Conservation (phyloP, 805 yeast genomes). For the Pichia rugopelliculosa region DNA sequence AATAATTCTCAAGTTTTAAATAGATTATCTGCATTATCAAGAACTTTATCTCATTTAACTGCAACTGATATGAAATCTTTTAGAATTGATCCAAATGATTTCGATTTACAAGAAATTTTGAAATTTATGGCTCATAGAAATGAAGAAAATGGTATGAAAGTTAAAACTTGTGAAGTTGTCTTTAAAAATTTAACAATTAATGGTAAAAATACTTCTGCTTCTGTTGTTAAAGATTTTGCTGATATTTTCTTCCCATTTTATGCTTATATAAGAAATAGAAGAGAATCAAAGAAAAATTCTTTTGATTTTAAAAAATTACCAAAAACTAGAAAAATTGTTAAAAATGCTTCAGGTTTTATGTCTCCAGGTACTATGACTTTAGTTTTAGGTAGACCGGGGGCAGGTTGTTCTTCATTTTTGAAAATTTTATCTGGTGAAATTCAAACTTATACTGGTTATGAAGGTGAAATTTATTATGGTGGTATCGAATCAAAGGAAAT, state of each 20-base stretch:
- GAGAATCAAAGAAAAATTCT: slow-evolving; percentile 22
- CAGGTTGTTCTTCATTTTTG: slow-evolving; percentile 54
- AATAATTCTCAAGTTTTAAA: background rate
- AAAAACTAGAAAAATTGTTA: slow-evolving; percentile 17
- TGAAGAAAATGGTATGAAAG: slow-evolving; percentile 37
- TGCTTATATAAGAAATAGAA: background rate
- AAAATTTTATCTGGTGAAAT: slow-evolving; percentile 39
- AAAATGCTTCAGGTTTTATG: slow-evolving; percentile 17
- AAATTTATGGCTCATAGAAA: slow-evolving; percentile 32
- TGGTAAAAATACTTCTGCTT: slow-evolving; percentile 42
- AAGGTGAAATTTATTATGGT: slow-evolving; percentile 39
- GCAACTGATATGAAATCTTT: slow-evolving; percentile 17
- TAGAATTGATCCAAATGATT: slow-evolving; percentile 24
- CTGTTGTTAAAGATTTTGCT: slow-evolving; percentile 36
- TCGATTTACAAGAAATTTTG: slow-evolving; percentile 33
- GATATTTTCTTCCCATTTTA: slow-evolving; percentile 30
- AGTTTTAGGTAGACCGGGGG: slow-evolving; percentile 53
- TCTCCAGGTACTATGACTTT: slow-evolving; percentile 49
- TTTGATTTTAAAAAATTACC: slow-evolving; percentile 13
- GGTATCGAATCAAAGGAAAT: slow-evolving; percentile 42
- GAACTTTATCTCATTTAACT: slow-evolving; percentile 15
- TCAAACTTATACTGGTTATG: slow-evolving; percentile 29
- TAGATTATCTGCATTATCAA: background rate
- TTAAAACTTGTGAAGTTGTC: slow-evolving; percentile 34
- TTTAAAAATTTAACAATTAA: slow-evolving; percentile 35